Evolutionary conservation across 345 rosid genomes (phyloP).

Genomic region (Combretum micranthum): DNA sequence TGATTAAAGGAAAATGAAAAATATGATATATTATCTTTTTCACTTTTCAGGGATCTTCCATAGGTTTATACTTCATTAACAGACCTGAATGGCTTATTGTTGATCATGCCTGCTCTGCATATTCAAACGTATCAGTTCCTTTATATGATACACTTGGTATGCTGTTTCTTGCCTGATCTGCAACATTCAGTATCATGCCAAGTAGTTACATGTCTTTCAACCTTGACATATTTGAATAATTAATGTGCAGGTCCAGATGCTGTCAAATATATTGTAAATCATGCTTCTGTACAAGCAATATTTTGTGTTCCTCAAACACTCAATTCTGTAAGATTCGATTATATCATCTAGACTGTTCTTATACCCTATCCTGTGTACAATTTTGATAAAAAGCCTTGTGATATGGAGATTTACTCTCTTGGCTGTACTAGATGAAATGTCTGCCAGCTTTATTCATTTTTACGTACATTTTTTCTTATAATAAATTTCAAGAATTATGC

Average conservation of each 20-base stretch:
- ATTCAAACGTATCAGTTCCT: conserved; percentile 85
- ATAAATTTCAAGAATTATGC: too few species aligned
- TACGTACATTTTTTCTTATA: too few species aligned
- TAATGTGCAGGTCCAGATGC: conserved; percentile 84
- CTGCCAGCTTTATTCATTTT: too few species aligned
- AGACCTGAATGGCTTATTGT: conserved; percentile 92
- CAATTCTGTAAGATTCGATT: conserved; percentile 45
- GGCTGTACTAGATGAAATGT: too few species aligned
- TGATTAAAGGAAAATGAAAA: not conserved
- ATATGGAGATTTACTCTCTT: too few species aligned
- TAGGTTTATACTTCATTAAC: conserved; percentile 90
- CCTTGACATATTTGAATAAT: conserved; percentile 4
- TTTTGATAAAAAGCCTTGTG: too few species aligned
- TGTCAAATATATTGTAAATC: conserved; percentile 77
- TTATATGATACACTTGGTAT: conserved; percentile 92
- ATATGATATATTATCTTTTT: not conserved
- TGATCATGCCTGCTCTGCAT: conserved; percentile 96
- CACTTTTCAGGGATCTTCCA: conserved; percentile 53
- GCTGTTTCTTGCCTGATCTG: conserved; percentile 13
- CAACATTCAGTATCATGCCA: conserved; percentile 9
- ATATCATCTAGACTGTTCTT: not conserved
- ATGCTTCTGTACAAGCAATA: conserved; percentile 74
- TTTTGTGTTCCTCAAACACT: conserved; percentile 87
- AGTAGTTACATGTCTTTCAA: not conserved
- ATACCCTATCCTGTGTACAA: not conserved